Conservation (phyloP, 2,329 filamentous ascomycete species). For the Sclerotinia sclerotiorum region DNA sequence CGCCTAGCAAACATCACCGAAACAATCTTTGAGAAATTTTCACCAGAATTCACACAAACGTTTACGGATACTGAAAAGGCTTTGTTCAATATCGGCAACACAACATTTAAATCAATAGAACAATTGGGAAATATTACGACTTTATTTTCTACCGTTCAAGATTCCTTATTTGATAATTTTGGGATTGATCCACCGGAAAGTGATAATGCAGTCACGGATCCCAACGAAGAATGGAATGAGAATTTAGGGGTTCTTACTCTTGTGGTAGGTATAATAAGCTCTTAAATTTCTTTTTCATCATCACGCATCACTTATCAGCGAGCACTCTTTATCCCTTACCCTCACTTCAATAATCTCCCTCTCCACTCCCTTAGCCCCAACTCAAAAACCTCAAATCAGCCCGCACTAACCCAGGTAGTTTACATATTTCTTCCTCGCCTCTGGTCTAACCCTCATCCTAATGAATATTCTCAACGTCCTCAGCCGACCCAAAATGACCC, state of each 20-base stretch:
- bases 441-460: slow-evolving; percentile 31
- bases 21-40: slow-evolving; percentile 25
- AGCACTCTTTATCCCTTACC: background rate
- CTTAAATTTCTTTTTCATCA: background rate
- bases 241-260: slow-evolving; percentile 28
- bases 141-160: slow-evolving; percentile 26
- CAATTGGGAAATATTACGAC: slow-evolving; percentile 7
- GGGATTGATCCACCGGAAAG: slow-evolving; percentile 17
- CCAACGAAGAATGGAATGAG: slow-evolving; percentile 28
- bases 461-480: slow-evolving; percentile 32
- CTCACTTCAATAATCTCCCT: background rate
- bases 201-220: slow-evolving; percentile 19
- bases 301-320: too few relatives aligned
- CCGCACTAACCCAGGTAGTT: slow-evolving; percentile 23
- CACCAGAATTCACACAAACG: slow-evolving; percentile 23
- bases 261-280: slow-evolving; percentile 23
- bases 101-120: slow-evolving; percentile 6
- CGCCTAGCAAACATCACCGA: slow-evolving; percentile 22
- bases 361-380: background rate
- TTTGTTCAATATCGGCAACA: background rate
- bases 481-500: slow-evolving; percentile 15
- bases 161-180: slow-evolving; percentile 32
- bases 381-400: background rate
- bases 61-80: slow-evolving; percentile 2
- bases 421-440: slow-evolving; percentile 33